Conservation (phyloP, 73 alveolate species). For the Paramecium octaurelia region DNA sequence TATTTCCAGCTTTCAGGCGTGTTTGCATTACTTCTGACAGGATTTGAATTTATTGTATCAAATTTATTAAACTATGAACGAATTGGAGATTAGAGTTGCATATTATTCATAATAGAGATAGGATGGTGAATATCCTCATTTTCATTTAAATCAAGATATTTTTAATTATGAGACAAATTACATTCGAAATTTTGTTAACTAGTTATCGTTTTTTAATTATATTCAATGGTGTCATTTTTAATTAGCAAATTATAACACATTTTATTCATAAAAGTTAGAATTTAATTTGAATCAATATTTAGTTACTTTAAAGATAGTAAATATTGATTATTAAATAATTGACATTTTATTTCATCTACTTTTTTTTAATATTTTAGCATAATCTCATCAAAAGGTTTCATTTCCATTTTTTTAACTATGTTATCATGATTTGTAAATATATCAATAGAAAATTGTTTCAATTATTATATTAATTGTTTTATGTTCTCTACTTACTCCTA, state of each 20-base stretch:
- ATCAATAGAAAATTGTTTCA: constrained; percentile 5
- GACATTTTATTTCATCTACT: not conserved
- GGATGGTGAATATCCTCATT: not conserved
- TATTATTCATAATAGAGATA: not conserved
- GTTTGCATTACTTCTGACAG: not conserved
- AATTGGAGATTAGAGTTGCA: not conserved
- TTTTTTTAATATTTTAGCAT: constrained; percentile 23
- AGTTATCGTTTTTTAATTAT: not conserved
- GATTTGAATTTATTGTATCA: not conserved
- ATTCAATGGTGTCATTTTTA: not conserved
- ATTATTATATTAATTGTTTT: not conserved
- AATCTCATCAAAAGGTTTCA: constrained; percentile 43
- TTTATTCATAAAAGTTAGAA: constrained; percentile 24
- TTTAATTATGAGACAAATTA: not conserved
- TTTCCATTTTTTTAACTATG: constrained; percentile 45
- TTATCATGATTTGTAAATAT: constrained; percentile 40
- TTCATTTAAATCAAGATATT: not conserved
- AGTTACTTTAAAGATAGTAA: not conserved
- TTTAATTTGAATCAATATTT: not conserved
- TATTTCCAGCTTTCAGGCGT: constrained; percentile 42
- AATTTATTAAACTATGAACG: not conserved
- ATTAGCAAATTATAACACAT: constrained; percentile 36
- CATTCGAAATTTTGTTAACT: not conserved
- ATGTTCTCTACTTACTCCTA: not conserved
- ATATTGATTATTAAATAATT: not conserved